Percentiles rank a stretch among this genome's conserved stretches.
These are phyloP conservation scores for Hypocreales sp. DNA, from an alignment of 2,329 filamentous ascomycete genomes.

Conservation along the genomic window DNA sequence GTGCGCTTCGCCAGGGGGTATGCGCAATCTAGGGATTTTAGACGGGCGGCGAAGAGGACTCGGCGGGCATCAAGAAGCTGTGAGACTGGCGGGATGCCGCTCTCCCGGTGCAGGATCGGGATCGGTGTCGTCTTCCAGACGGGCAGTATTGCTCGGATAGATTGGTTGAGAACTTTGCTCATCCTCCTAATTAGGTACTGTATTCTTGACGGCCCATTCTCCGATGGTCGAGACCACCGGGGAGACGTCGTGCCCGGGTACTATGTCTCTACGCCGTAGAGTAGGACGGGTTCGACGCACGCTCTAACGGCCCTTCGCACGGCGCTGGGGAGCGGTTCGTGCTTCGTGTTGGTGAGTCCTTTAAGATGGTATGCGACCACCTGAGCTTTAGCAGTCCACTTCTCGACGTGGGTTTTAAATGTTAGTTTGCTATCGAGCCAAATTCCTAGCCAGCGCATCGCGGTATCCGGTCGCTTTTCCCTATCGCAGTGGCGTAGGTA, in stretches of 20 bases:
- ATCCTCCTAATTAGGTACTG: constrained; percentile 3
- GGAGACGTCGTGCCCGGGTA: constrained; percentile 3
- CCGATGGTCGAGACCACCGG: constrained; percentile 1
- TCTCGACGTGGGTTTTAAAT: constrained; percentile 6
- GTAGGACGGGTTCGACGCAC: constrained; percentile 4
- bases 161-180: constrained; percentile 1
- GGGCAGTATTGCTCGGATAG: constrained; percentile 3
- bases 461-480: constrained; percentile 1
- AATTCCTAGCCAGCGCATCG: constrained; percentile 8
- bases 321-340: constrained; percentile 2
- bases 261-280: constrained; percentile 3
- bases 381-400: constrained; percentile 5
- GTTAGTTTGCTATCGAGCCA: constrained; percentile 6
- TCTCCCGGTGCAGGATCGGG: constrained; percentile 3
- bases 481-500: constrained; percentile 1
- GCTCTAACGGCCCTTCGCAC: constrained; percentile 3
- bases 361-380: constrained; percentile 3
- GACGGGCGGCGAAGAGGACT: constrained; percentile 4
- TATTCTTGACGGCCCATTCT: constrained; percentile 1
- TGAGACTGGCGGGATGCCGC: constrained; percentile 2
- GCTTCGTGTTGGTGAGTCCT: constrained; percentile 1
- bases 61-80: constrained; percentile 4
- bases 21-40: constrained; percentile 5
- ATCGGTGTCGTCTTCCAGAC: constrained; percentile 4
- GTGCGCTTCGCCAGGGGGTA: constrained; percentile 6